Conservation (phyloP, 805 yeast genomes). For the Saturnispora bothae region DNA sequence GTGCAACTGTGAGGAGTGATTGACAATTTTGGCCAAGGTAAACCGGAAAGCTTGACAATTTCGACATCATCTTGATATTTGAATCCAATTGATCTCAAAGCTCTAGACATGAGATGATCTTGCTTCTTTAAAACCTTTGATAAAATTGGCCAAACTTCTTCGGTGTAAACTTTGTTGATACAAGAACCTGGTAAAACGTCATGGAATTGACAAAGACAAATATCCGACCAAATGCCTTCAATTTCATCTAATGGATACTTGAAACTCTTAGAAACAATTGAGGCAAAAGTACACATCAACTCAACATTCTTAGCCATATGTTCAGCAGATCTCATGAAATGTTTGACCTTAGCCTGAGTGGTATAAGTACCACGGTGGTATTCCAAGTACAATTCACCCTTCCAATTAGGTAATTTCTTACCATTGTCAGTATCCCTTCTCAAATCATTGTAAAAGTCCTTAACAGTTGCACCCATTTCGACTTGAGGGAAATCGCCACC, state of each 20-base stretch:
- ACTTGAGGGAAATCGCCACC: constrained; percentile 71
- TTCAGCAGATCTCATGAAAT: constrained; percentile 69
- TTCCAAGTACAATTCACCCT: constrained; percentile 88
- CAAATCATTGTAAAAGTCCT: constrained; percentile 64
- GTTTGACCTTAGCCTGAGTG: constrained; percentile 80
- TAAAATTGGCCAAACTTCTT: constrained; percentile 78
- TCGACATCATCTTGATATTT: constrained; percentile 8
- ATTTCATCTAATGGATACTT: constrained; percentile 64
- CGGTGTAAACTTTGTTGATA: constrained; percentile 84
- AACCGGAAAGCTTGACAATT: constrained; percentile 37
- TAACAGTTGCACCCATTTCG: constrained; percentile 67
- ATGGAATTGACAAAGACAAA: constrained; percentile 87
- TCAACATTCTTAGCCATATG: constrained; percentile 77
- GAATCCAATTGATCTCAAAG: constrained; percentile 20
- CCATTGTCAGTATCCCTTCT: constrained; percentile 58
- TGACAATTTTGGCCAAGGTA: constrained; percentile 53
- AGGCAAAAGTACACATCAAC: constrained; percentile 66
- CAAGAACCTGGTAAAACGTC: constrained; percentile 98
- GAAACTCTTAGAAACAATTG: constrained; percentile 40
- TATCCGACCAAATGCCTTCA: constrained; percentile 74
- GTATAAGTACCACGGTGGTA: constrained; percentile 97
- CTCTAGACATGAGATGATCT: constrained; percentile 39
- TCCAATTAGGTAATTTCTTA: constrained; percentile 68
- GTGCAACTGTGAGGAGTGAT: constrained; percentile 23
- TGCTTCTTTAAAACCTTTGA: constrained; percentile 43